phyloP scores from a whole-genome alignment of 2,329 filamentous ascomycete species.

The Colletotrichum sp. region DNA sequence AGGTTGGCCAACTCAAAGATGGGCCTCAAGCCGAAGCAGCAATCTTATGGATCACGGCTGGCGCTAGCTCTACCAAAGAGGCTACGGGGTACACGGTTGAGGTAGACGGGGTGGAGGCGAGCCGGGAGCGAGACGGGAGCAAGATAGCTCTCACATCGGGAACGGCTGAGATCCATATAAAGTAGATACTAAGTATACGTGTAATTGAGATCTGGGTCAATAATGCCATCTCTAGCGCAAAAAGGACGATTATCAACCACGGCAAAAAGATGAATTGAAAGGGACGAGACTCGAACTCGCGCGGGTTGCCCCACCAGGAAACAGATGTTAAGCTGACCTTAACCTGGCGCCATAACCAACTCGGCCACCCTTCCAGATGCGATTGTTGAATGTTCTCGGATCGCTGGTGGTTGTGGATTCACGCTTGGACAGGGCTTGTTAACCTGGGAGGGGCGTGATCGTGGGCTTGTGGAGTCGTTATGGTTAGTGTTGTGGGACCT shows the following conservation, averaged over 20 bases:
- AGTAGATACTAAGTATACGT: neutral
- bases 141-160: neutral
- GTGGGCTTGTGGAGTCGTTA: neutral
- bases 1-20: rapidly evolving
- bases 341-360: neutral
- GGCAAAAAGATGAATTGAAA: neutral
- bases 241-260: rapidly evolving
- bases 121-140: neutral
- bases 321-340: neutral
- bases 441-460: neutral
- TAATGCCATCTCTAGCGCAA: neutral
- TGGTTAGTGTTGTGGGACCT: neutral
- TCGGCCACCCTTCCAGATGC: neutral
- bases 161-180: neutral
- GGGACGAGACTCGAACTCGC: neutral
- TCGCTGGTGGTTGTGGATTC: neutral
- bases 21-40: neutral
- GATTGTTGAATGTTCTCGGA: neutral
- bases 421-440: neutral
- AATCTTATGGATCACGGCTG: neutral
- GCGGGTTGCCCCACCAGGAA: neutral
- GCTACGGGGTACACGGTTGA: neutral
- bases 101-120: neutral
- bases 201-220: neutral
- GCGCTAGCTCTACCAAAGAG: neutral